Percentiles rank a stretch among this genome's conserved stretches.
These are phyloP conservation scores for Penicillium sp. DNA, from an alignment of 2,329 filamentous ascomycete species.

Conservation along the genomic window DNA sequence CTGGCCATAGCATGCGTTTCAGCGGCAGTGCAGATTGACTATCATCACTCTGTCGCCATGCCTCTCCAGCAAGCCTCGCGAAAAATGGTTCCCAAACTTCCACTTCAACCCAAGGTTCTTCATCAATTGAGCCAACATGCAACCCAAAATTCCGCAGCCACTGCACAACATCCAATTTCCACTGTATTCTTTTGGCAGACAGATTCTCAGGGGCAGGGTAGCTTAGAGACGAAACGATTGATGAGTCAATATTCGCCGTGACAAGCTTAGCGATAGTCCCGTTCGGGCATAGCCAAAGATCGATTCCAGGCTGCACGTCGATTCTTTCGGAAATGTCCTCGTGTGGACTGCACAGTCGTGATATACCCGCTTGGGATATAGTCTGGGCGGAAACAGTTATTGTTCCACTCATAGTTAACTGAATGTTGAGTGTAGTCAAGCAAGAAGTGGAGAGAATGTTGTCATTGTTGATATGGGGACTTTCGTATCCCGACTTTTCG, in stretches of 20 bases:
- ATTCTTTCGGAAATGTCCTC: conserved; percentile 18
- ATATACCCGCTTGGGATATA: conserved; percentile 38
- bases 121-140: conserved; percentile 29
- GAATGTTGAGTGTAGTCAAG: conserved; percentile 40
- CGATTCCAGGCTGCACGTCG: conserved; percentile 28
- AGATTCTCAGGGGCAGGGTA: conserved; percentile 16
- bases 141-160: conserved; percentile 43
- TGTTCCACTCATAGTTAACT: conserved; percentile 39
- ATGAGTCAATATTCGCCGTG: conserved; percentile 24
- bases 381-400: conserved; percentile 40
- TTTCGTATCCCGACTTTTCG: conserved; percentile 34
- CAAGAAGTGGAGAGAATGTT: conserved; percentile 29
- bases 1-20: conserved; percentile 48
- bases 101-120: conserved; percentile 43
- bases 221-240: conserved; percentile 23
- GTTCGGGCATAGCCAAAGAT: conserved; percentile 45
- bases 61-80: conserved; percentile 37
- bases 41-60: conserved; percentile 30
- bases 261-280: conserved; percentile 40
- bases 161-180: conserved; percentile 39
- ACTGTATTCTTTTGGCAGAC: conserved; percentile 28
- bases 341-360: conserved; percentile 30
- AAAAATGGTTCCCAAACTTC: conserved; percentile 45
- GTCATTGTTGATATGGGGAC: conserved; percentile 28
- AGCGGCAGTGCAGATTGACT: conserved; percentile 33